These are phyloP conservation scores for Pseudopithomyces maydicus DNA, from an alignment of 2,329 filamentous ascomycete genomes.

Conservation along the genomic window DNA sequence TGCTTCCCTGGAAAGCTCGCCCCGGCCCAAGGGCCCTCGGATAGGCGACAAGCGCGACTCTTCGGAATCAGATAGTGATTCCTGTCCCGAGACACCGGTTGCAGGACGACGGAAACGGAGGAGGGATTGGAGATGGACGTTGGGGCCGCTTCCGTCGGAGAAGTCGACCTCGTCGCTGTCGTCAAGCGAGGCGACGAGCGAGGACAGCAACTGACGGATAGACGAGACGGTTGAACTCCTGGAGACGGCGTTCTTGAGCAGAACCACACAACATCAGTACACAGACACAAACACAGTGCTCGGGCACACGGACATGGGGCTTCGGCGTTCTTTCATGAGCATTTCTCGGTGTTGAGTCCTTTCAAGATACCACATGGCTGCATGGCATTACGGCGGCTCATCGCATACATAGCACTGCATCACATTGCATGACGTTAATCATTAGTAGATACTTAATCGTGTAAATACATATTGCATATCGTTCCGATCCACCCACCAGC, in stretches of 20 bases:
- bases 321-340: conserved; percentile 26
- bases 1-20: conserved; percentile 31
- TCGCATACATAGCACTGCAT: conserved; percentile 13
- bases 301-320: conserved; percentile 10
- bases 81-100: conserved; percentile 58
- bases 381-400: conserved; percentile 16
- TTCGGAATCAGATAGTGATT: conserved; percentile 55
- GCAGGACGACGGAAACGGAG: conserved; percentile 59
- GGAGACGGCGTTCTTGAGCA: conserved; percentile 5
- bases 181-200: conserved; percentile 27
- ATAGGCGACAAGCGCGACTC: conserved; percentile 52
- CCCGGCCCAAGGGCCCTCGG: conserved; percentile 30
- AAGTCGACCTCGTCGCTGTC: conserved; percentile 23
- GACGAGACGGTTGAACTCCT: background rate
- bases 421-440: conserved; percentile 7
- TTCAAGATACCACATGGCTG: conserved; percentile 31
- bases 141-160: conserved; percentile 50
- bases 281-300: background rate
- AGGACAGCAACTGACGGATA: conserved; percentile 34
- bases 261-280: conserved; percentile 7
- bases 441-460: conserved; percentile 9
- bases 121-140: conserved; percentile 63
- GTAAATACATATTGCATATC: conserved; percentile 4
- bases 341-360: conserved; percentile 34
- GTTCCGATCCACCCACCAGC: background rate